A percentile compares a stretch with the other conserved stretches of the same genome.
Conservation (phyloP, 2,329 filamentous ascomycete genomes). For the Plenodomus tracheiphilus region DNA sequence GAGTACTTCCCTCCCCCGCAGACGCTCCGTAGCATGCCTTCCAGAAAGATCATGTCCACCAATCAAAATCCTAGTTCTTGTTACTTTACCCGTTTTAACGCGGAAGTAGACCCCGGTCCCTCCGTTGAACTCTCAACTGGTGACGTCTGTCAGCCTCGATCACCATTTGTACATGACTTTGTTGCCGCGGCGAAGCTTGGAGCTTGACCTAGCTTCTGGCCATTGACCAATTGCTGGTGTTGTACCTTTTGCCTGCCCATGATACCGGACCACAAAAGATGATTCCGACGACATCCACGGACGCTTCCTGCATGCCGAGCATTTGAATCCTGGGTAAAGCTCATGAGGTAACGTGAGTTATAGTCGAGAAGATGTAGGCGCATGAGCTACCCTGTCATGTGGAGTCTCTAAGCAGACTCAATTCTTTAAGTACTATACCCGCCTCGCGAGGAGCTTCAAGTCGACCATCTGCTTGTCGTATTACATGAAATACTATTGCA, state of each 20-base stretch:
- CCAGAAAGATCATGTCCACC: conserved; percentile 30
- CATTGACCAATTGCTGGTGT: conserved; percentile 21
- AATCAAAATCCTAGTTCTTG: conserved; percentile 15
- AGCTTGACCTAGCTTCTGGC: conserved; percentile 18
- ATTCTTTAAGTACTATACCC: conserved; percentile 12
- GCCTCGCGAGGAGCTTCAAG: background rate
- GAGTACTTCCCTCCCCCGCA: conserved; percentile 14
- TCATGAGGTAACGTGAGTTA: conserved; percentile 7
- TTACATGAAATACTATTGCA: conserved; percentile 2
- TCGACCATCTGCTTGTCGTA: background rate
- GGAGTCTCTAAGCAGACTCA: conserved; percentile 3
- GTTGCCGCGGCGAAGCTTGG: conserved; percentile 17
- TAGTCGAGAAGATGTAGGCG: conserved; percentile 6
- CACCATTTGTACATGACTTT: conserved; percentile 15
- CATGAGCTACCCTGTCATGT: conserved; percentile 12
- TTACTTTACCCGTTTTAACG: conserved; percentile 20
- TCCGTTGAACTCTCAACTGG: conserved; percentile 24
- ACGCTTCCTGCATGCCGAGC: conserved; percentile 19
- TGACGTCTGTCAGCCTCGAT: conserved; percentile 18
- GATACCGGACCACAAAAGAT: conserved; percentile 6
- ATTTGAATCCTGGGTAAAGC: conserved; percentile 8
- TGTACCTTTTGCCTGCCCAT: conserved; percentile 4
- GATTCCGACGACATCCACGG: background rate
- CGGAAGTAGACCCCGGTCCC: conserved; percentile 23
- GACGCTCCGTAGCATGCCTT: conserved; percentile 14